phyloP scores from a whole-genome alignment of 1,139 yeast genomes.

The Magnusiomyces clavatus region DNA sequence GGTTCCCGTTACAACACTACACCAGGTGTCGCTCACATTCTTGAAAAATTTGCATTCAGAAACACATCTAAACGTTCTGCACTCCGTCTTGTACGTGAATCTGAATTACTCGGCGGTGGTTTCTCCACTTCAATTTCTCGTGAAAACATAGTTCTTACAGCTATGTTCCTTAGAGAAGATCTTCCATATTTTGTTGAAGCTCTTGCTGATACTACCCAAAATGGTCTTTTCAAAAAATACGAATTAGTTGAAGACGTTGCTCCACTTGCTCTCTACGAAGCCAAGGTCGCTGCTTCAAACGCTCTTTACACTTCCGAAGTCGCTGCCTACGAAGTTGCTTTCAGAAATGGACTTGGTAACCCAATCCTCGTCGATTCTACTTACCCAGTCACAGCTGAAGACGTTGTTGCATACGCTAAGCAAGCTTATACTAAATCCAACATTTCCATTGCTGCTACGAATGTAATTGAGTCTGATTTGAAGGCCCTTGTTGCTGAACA shows the following conservation, averaged over 20 bases:
- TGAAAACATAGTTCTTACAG: slow-evolving; percentile 72
- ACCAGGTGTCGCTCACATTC: slow-evolving; percentile 81
- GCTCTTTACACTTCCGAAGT: slow-evolving; percentile 63
- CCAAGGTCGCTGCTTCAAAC: slow-evolving; percentile 42
- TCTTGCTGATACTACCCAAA: slow-evolving; percentile 66
- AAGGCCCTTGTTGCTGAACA: slow-evolving; percentile 56
- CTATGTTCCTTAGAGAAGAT: slow-evolving; percentile 78
- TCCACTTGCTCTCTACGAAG: slow-evolving; percentile 58
- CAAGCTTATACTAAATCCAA: slow-evolving; percentile 64
- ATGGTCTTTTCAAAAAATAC: slow-evolving; percentile 64
- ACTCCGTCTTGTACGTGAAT: slow-evolving; percentile 86
- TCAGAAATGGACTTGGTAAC: slow-evolving; percentile 85
- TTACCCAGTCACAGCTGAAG: slow-evolving; percentile 51
- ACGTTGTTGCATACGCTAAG: slow-evolving; percentile 59
- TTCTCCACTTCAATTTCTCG: slow-evolving; percentile 66
- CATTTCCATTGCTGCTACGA: slow-evolving; percentile 64
- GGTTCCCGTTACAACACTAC: slow-evolving; percentile 71
- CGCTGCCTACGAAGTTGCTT: slow-evolving; percentile 71
- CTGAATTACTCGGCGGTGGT: slow-evolving; percentile 87
- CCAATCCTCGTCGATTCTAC: slow-evolving; percentile 69
- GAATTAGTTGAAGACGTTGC: slow-evolving; percentile 75
- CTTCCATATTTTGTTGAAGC: slow-evolving; percentile 90
- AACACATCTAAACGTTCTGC: slow-evolving; percentile 82
- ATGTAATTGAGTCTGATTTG: slow-evolving; percentile 69
- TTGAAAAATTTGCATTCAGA: slow-evolving; percentile 76